Conservation (phyloP, 345 rosid genomes). For the Brassica nigra region DNA sequence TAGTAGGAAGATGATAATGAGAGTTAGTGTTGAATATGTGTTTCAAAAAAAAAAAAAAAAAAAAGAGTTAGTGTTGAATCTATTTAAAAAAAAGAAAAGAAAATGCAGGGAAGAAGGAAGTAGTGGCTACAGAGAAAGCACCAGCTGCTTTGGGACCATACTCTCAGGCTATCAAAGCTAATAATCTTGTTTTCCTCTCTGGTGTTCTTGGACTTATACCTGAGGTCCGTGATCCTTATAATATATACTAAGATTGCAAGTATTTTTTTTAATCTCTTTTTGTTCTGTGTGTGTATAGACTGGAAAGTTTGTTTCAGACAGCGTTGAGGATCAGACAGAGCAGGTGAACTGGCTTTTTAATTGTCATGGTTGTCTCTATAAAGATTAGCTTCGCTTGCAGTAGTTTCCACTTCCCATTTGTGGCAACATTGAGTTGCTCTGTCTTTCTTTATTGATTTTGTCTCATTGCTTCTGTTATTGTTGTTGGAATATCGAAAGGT, state of each 20-base stretch:
- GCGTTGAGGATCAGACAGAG: constrained; percentile 78
- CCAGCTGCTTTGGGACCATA: constrained; percentile 95
- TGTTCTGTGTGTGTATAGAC: constrained; percentile 50
- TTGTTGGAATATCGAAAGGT: constrained; percentile 14
- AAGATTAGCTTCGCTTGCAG: constrained; percentile 7
- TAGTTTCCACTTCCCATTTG: constrained; percentile 3
- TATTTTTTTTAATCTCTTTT: not conserved
- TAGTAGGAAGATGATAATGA: not conserved
- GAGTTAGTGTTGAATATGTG: constrained; percentile 5
- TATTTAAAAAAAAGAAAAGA: not conserved
- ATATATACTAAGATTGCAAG: not conserved
- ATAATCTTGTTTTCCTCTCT: constrained; percentile 73
- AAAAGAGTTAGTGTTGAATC: constrained; percentile 3
- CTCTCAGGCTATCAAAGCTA: constrained; percentile 85
- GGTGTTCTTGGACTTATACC: constrained; percentile 87
- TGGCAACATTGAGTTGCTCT: constrained; percentile 6
- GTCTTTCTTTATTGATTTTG: not conserved
- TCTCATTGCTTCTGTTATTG: constrained; percentile 13
- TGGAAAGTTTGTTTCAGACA: constrained; percentile 69
- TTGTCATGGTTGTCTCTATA: not conserved
- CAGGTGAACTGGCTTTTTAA: constrained; percentile 55
- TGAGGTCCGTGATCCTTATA: constrained; percentile 50
- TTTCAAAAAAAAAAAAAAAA: too few relatives aligned
- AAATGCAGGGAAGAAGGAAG: constrained; percentile 65
- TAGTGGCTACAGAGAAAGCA: constrained; percentile 76